Conservation (phyloP, 2,329 filamentous ascomycete genomes). For the Xylaria sp. region DNA sequence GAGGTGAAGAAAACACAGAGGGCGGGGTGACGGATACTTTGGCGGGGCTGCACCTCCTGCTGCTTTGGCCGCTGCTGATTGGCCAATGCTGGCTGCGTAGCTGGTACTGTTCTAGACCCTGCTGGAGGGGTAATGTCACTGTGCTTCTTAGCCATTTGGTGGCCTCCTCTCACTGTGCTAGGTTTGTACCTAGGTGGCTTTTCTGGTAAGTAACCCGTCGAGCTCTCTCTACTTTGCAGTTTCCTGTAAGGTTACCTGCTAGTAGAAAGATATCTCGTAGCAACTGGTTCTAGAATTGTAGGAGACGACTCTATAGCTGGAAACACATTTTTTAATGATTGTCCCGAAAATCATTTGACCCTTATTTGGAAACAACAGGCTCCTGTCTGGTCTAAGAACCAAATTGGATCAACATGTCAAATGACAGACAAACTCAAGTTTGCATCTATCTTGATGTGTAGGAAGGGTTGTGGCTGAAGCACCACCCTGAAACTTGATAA, state of each 20-base stretch:
- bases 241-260: not conserved
- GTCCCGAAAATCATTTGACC: too few species aligned
- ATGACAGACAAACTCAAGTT: not conserved
- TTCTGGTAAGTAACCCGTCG: not conserved
- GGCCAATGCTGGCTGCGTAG: conserved; percentile 33
- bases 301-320: too few species aligned
- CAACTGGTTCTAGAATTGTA: not conserved
- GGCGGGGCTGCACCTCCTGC: conserved; percentile 43
- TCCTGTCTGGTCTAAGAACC: too few species aligned
- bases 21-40: conserved; percentile 47
- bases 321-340: too few species aligned
- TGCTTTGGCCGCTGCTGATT: conserved; percentile 39
- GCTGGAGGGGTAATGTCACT: conserved; percentile 38
- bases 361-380: too few species aligned
- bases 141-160: conserved; percentile 35
- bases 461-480: conserved; percentile 5
- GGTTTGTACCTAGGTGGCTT: not conserved
- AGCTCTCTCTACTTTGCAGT: not conserved
- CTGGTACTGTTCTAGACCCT: conserved; percentile 17
- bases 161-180: not conserved
- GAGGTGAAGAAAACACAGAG: conserved; percentile 50
- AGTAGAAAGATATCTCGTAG: not conserved
- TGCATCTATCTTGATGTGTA: not conserved
- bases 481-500: too few species aligned
- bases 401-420: too few species aligned